Percentiles rank a stretch among this genome's conserved stretches.
Evolutionary conservation across 495 filamentous ascomycete genomes (phyloP).

Genomic region (Annulohypoxylon nitens): DNA sequence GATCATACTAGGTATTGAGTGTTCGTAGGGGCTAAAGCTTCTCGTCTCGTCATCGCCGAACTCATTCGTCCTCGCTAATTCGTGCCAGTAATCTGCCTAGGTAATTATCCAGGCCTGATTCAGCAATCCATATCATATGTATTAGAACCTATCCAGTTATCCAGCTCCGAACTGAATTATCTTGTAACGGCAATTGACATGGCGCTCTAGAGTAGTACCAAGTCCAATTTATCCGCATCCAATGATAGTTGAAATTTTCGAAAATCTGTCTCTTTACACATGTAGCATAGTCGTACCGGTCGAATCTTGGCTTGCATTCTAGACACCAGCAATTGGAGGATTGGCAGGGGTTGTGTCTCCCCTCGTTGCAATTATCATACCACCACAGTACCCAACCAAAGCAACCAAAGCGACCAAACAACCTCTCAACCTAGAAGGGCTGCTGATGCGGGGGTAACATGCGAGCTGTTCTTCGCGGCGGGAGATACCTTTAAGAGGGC

Average conservation of each 20-base stretch:
- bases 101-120: conserved; percentile 33
- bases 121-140: conserved; percentile 19
- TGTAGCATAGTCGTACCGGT: background rate
- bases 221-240: conserved; percentile 40
- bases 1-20: conserved; percentile 16
- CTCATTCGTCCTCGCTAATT: background rate
- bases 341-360: conserved; percentile 5
- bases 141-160: background rate
- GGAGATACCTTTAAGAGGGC: conserved; percentile 26
- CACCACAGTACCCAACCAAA: conserved; percentile 9
- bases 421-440: conserved; percentile 19
- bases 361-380: conserved; percentile 17
- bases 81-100: background rate
- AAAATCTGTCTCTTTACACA: background rate
- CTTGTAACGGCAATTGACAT: conserved; percentile 31
- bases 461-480: conserved; percentile 28
- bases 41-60: conserved; percentile 9
- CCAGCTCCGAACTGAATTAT: conserved; percentile 26
- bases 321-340: conserved; percentile 3
- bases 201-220: conserved; percentile 15
- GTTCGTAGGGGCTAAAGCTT: conserved; percentile 27
- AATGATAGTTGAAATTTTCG: conserved; percentile 12
- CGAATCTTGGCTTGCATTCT: conserved; percentile 27
- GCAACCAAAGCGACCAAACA: background rate
- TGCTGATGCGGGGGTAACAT: conserved; percentile 37